These are phyloP conservation scores for Tripidium arundinaceum DNA, from an alignment of 202 grass and related monocot species.

Conservation along the genomic window DNA sequence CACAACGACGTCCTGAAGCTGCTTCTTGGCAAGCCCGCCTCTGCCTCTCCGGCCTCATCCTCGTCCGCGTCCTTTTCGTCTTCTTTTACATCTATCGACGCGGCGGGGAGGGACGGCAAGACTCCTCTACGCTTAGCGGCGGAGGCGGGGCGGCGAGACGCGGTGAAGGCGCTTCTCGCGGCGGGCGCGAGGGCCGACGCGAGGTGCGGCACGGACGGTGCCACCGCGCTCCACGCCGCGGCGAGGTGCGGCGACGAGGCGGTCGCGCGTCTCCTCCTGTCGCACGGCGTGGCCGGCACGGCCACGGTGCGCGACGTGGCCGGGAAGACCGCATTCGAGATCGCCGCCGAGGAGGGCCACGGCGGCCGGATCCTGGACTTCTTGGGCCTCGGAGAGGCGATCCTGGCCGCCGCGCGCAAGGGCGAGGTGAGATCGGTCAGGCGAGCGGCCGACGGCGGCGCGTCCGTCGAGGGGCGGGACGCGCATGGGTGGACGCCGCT, in stretches of 20 bases:
- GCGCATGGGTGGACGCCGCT: slow-evolving; percentile 67
- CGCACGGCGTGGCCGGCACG: slow-evolving; percentile 28
- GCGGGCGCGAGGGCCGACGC: slow-evolving; percentile 46
- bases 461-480: slow-evolving; percentile 45
- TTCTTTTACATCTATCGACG: slow-evolving; percentile 34
- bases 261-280: slow-evolving; percentile 30
- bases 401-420: slow-evolving; percentile 40
- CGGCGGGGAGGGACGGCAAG: slow-evolving; percentile 47
- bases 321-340: slow-evolving; percentile 53
- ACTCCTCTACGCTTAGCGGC: slow-evolving; percentile 44
- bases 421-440: slow-evolving; percentile 31
- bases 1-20: slow-evolving; percentile 48
- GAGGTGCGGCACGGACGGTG: slow-evolving; percentile 30
- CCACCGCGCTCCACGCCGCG: slow-evolving; percentile 50
- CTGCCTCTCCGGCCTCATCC: slow-evolving; percentile 1
- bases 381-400: slow-evolving; percentile 48
- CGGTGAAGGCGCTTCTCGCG: slow-evolving; percentile 35
- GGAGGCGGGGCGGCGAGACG: slow-evolving; percentile 40
- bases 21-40: slow-evolving; percentile 41
- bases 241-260: slow-evolving; percentile 48
- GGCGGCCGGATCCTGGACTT: slow-evolving; percentile 37
- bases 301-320: slow-evolving; percentile 46
- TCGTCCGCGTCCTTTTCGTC: slow-evolving; percentile 29
- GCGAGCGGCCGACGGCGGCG: slow-evolving; percentile 40
- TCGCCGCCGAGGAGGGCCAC: slow-evolving; percentile 52